These are phyloP conservation scores for Lasiosphaeria miniovina DNA, from an alignment of 495 filamentous ascomycete genomes.

Conservation along the genomic window DNA sequence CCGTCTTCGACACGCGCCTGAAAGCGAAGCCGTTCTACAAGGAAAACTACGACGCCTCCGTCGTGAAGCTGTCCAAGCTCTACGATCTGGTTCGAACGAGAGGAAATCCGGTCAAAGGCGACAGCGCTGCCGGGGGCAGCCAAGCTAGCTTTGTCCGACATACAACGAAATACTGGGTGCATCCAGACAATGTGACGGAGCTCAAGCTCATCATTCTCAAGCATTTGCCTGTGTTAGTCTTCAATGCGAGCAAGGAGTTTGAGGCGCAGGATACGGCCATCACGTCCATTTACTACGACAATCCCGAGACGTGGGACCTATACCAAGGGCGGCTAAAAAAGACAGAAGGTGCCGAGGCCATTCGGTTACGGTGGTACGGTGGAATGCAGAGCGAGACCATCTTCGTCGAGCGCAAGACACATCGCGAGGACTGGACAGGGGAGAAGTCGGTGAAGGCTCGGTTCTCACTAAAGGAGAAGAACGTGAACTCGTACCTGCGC, in stretches of 20 bases:
- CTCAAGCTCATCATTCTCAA: slow-evolving; percentile 96
- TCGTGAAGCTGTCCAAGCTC: slow-evolving; percentile 91
- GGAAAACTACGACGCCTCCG: slow-evolving; percentile 95
- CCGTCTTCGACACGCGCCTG: slow-evolving; percentile 87
- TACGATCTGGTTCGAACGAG: slow-evolving; percentile 93
- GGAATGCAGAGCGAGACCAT: slow-evolving; percentile 92
- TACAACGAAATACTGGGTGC: slow-evolving; percentile 99
- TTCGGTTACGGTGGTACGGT: slow-evolving; percentile 95
- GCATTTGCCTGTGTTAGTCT: slow-evolving; percentile 95
- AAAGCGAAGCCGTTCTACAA: slow-evolving; percentile 97
- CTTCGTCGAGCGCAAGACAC: slow-evolving; percentile 96
- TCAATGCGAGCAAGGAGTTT: slow-evolving; percentile 97
- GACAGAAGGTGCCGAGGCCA: slow-evolving; percentile 95
- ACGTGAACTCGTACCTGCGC: slow-evolving; percentile 83
- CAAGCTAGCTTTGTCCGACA: slow-evolving; percentile 97
- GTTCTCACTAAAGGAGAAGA: slow-evolving; percentile 93
- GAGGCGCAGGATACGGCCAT: slow-evolving; percentile 86
- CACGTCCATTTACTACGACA: slow-evolving; percentile 97
- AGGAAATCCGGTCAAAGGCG: slow-evolving; percentile 87
- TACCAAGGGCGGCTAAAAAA: slow-evolving; percentile 95
- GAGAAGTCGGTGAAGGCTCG: slow-evolving; percentile 98
- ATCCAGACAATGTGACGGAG: slow-evolving; percentile 97
- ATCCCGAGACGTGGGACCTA: slow-evolving; percentile 85
- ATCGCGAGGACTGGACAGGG: slow-evolving; percentile 98
- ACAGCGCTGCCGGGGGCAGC: slow-evolving; percentile 81